These are phyloP conservation scores for Ajuga chamaepitys DNA, from an alignment of 257 asterid genomes.

Conservation along the genomic window DNA sequence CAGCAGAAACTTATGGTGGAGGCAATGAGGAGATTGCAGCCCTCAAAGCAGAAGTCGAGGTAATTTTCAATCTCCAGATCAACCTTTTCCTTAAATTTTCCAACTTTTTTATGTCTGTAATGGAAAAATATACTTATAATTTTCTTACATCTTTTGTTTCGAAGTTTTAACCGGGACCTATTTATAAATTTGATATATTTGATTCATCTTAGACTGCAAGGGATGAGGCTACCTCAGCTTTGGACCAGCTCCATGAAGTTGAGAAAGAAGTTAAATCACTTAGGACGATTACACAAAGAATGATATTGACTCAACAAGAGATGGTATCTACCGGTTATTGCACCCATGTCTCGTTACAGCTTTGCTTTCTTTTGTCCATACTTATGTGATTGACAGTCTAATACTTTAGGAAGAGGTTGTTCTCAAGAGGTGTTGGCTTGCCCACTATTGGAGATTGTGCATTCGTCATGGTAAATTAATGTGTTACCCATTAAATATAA, in stretches of 20 bases:
- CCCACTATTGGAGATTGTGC: conserved; percentile 82
- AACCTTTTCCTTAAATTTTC: conserved; percentile 1
- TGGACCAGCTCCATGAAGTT: conserved; percentile 50
- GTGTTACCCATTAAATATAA: background rate
- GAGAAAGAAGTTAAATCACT: conserved; percentile 54
- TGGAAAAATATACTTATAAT: background rate
- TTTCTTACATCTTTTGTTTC: background rate
- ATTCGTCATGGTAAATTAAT: conserved; percentile 43
- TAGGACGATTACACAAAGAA: conserved; percentile 48
- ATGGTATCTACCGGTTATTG: conserved; percentile 47
- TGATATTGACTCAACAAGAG: conserved; percentile 71
- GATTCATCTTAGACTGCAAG: conserved; percentile 48
- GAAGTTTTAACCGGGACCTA: background rate
- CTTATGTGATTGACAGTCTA: conserved; percentile 41
- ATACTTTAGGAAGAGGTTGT: conserved; percentile 78
- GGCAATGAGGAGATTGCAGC: conserved; percentile 58
- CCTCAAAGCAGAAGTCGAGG: conserved; percentile 85
- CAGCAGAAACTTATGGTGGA: conserved; percentile 70
- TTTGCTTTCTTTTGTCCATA: conserved; percentile 16
- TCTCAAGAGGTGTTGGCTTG: conserved; percentile 95
- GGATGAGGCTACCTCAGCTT: conserved; percentile 64
- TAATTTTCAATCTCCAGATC: conserved; percentile 19
- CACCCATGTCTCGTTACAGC: background rate
- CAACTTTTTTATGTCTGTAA: background rate
- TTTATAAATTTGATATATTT: background rate